These are phyloP conservation scores for Bruguiera gymnorhiza DNA, from an alignment of 345 rosid genomes.

Conservation along the genomic window DNA sequence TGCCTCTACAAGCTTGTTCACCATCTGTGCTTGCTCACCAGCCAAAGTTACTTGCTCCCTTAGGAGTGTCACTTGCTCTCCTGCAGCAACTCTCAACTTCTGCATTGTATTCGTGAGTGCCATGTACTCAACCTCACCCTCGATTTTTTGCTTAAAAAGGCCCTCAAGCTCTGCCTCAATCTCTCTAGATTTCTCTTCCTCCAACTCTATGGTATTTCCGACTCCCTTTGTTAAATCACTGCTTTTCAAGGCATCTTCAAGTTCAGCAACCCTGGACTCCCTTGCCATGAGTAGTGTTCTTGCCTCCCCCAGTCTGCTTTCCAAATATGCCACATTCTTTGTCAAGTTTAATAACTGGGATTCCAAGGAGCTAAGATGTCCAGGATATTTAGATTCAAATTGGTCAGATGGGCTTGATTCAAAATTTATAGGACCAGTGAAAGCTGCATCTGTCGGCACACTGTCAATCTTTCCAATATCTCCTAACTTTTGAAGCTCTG, in stretches of 20 bases:
- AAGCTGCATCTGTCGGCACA: slow-evolving; percentile 25
- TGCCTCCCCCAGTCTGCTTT: slow-evolving; percentile 48
- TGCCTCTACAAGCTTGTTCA: slow-evolving; percentile 41
- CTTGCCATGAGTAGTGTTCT: slow-evolving; percentile 38
- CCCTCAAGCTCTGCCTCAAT: slow-evolving; percentile 52
- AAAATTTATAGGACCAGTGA: slow-evolving; percentile 18
- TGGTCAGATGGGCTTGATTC: slow-evolving; percentile 41
- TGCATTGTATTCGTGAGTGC: slow-evolving; percentile 40
- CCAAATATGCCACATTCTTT: slow-evolving; percentile 45
- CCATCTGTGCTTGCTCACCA: slow-evolving; percentile 38
- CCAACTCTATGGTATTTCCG: slow-evolving; percentile 26
- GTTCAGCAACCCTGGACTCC: slow-evolving; percentile 50
- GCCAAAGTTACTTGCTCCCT: slow-evolving; percentile 45
- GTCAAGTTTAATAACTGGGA: slow-evolving; percentile 42
- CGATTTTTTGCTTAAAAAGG: slow-evolving; percentile 65
- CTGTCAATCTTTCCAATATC: slow-evolving; percentile 48
- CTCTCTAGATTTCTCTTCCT: slow-evolving; percentile 37
- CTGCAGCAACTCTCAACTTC: slow-evolving; percentile 37
- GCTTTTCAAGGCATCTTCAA: slow-evolving; percentile 38
- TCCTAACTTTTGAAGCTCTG: slow-evolving; percentile 56
- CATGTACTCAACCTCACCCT: slow-evolving; percentile 72
- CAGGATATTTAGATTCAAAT: slow-evolving; percentile 29
- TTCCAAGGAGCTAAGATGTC: slow-evolving; percentile 37
- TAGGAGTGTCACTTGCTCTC: slow-evolving; percentile 26
- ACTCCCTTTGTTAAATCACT: slow-evolving; percentile 31